phyloP scores from a whole-genome alignment of 306 rosid species.

The Castanospermum australe region DNA sequence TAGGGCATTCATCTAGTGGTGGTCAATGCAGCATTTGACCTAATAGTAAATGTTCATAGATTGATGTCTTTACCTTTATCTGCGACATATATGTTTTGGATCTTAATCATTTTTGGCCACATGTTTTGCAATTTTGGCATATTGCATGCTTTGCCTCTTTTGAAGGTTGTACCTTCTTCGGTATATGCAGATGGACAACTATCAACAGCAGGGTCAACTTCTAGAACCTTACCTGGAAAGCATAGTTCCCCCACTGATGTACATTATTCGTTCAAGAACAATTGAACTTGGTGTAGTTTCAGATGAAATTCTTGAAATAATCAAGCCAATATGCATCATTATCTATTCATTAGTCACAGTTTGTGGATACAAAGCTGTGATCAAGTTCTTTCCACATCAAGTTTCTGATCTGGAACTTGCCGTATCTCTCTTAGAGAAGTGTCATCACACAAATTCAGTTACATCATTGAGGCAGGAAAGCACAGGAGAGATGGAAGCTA shows the following conservation, averaged over 20 bases:
- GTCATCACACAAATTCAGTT: constrained; percentile 54
- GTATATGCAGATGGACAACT: constrained; percentile 81
- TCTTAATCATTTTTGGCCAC: neutral
- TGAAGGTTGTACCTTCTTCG: constrained; percentile 4
- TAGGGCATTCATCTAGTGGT: neutral
- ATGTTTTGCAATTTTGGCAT: neutral
- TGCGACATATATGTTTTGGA: neutral
- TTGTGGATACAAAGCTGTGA: constrained; percentile 88
- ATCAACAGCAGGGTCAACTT: constrained; percentile 94
- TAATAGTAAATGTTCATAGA: neutral
- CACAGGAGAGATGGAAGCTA: constrained; percentile 92
- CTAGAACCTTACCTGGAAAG: constrained; percentile 91
- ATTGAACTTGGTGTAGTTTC: constrained; percentile 65
- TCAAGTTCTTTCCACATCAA: constrained; percentile 91
- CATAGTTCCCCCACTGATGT: constrained; percentile 83
- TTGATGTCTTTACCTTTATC: neutral
- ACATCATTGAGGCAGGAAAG: constrained; percentile 78
- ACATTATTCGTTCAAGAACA: constrained; percentile 65
- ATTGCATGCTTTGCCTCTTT: neutral
- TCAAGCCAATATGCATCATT: constrained; percentile 80
- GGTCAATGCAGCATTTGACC: neutral
- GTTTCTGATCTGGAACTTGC: constrained; percentile 97
- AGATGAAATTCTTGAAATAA: constrained; percentile 58
- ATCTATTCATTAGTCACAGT: constrained; percentile 75
- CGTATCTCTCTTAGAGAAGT: constrained; percentile 79